Base-by-base conservation (phyloP, 768 basidiomycete genomes). In the Hygrophorus russula region DNA sequence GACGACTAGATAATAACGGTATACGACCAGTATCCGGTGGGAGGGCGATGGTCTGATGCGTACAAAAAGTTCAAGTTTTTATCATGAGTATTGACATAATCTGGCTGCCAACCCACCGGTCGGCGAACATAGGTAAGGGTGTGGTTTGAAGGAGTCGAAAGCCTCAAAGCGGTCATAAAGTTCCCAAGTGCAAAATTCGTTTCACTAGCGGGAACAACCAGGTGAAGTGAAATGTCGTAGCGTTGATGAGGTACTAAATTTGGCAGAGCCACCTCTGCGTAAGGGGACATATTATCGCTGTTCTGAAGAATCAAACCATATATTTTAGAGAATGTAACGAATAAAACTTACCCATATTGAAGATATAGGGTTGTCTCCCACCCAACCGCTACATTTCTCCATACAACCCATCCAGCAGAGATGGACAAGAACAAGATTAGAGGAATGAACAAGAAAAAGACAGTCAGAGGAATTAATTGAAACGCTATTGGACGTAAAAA, bases 151-250 rank as follows among this genome's bases (percentile, higher is more conserved):
- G 66, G 51, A 0, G 79, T 78, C 2, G 63, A 66, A 19, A 91
- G 60, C 1, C 70, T 76, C 29, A 90, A 56, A 35, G 67, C 71
- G 4, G 76, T 65, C 88, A 91, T 91, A 59, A 90, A 91, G 58
- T 91, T 91, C 33, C 88, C 88, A 2, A 91, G 74, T 3, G 67
- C 78, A 52, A 74, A 65, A 61, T 87, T 90, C 15, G 78, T 59
- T 46, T 79, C 75, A 13, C 72, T 71, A 3, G 74, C 66, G 9
- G 88, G 88, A 5, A 90, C 65, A 20, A 64, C 58, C 12, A 91
- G 64, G 42, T 76, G 72, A 12, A 90, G 60, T 35, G 77, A 78
- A 40, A 91, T 65, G 49, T 87, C 78, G 45, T 90, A 91, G n/a
- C 74, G 73, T 49, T 89, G 87, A 30, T 69, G 63, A 13, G 73